These are phyloP conservation scores for Rachicladosporium sp. DNA, from an alignment of 2,329 filamentous ascomycete genomes.

Conservation along the genomic window DNA sequence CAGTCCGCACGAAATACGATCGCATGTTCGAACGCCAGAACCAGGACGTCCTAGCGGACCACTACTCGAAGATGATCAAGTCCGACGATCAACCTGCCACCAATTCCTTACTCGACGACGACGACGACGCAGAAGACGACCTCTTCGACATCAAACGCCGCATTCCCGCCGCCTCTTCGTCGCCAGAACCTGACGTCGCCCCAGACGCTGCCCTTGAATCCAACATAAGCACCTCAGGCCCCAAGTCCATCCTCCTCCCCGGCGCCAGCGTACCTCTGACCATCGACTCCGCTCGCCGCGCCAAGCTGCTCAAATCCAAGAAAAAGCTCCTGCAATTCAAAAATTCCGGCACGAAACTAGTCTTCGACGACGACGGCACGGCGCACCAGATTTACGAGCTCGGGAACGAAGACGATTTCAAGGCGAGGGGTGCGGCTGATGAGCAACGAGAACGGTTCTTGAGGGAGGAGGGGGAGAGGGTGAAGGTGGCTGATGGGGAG, in stretches of 20 bases:
- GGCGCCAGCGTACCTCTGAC: conserved; percentile 59
- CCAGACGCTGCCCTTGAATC: conserved; percentile 8
- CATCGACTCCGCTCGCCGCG: conserved; percentile 86
- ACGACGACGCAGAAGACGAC: conserved; percentile 43
- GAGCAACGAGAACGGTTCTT: conserved; percentile 68
- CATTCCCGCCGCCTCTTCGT: conserved; percentile 45
- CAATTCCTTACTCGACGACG: conserved; percentile 32
- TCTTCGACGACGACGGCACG: conserved; percentile 87
- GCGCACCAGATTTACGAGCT: conserved; percentile 80
- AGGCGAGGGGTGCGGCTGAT: conserved; percentile 59
- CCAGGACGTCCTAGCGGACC: conserved; percentile 86
- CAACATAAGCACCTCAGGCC: conserved; percentile 7
- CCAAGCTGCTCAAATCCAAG: conserved; percentile 90
- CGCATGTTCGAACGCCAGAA: conserved; percentile 97
- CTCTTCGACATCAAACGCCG: conserved; percentile 71
- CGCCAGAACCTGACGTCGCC: conserved; percentile 53
- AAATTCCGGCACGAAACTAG: conserved; percentile 69
- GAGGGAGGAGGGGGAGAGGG: conserved; percentile 58
- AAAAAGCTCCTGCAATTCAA: conserved; percentile 87
- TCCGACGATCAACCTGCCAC: conserved; percentile 50
- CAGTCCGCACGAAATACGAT: conserved; percentile 87
- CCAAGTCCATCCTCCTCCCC: conserved; percentile 50
- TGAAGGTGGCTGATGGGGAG: conserved; percentile 61
- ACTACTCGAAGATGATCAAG: conserved; percentile 77
- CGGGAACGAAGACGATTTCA: conserved; percentile 72